Evolutionary conservation across 352 stramenopile genomes (phyloP).

Genomic region (Phytopythium ostracodes): DNA sequence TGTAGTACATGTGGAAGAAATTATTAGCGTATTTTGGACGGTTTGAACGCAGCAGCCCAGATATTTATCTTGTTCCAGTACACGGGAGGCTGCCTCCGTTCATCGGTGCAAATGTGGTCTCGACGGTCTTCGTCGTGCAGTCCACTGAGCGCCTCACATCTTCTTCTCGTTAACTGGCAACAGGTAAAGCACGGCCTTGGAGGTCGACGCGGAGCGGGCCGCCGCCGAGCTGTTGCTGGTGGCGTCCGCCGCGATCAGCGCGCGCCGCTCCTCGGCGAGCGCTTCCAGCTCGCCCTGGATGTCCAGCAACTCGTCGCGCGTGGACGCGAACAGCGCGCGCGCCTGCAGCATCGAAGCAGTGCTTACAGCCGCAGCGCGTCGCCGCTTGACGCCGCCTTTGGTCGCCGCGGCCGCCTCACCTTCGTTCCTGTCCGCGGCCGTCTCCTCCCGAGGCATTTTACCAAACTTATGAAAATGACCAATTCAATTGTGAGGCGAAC

Average conservation of each 20-base stretch:
- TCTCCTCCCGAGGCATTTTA: too few relatives aligned
- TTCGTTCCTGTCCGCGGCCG: too few relatives aligned
- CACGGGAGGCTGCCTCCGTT: too few relatives aligned
- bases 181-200: conserved; percentile 27
- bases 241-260: conserved; percentile 21
- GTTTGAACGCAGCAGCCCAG: background rate
- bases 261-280: conserved; percentile 26
- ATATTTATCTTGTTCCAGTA: too few relatives aligned
- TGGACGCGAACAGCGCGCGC: conserved; percentile 36
- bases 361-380: conserved; percentile 12
- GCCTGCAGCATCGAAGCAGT: conserved; percentile 36
- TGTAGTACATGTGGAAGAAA: too few relatives aligned
- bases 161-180: conserved; percentile 20
- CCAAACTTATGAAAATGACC: too few relatives aligned
- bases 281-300: conserved; percentile 40
- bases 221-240: conserved; percentile 8
- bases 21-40: conserved; percentile 1
- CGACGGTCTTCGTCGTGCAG: background rate
- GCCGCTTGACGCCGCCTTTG: conserved; percentile 3
- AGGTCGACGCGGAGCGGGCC: background rate
- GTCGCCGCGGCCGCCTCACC: background rate
- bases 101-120: too few relatives aligned
- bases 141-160: background rate
- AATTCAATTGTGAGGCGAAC: too few relatives aligned
- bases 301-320: conserved; percentile 39